A percentile compares a stretch with the other conserved stretches of the same genome.
These are phyloP conservation scores for Microdochium paspali DNA, from an alignment of 2,329 filamentous ascomycete species.

Conservation along the genomic window DNA sequence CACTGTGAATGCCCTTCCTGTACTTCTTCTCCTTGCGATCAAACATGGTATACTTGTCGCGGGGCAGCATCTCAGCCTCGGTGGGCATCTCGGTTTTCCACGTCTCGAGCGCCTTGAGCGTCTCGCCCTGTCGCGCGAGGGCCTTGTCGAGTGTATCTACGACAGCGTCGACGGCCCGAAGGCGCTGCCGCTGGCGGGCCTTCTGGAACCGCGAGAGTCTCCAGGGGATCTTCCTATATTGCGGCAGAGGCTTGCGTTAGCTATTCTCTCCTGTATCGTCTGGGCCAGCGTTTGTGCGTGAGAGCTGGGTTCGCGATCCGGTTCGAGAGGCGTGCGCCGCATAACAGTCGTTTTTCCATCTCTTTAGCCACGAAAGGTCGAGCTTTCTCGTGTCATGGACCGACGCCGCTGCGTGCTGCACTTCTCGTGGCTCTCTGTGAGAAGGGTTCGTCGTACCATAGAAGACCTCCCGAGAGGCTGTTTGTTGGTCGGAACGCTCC, in stretches of 20 bases:
- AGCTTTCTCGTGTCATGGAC: too few species aligned
- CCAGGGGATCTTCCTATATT: constrained; percentile 83
- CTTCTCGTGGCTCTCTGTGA: neutral
- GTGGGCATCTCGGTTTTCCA: constrained; percentile 97
- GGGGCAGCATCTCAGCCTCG: constrained; percentile 89
- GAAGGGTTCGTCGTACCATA: constrained; percentile 53
- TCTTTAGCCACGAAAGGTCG: too few species aligned
- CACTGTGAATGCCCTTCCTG: constrained; percentile 95
- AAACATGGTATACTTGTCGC: constrained; percentile 97
- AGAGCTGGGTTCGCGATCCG: too few species aligned
- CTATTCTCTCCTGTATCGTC: neutral
- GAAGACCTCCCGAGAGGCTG: constrained; percentile 66
- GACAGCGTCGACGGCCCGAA: constrained; percentile 80
- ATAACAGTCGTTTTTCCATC: too few species aligned
- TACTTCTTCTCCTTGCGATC: constrained; percentile 94
- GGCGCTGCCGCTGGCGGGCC: constrained; percentile 70
- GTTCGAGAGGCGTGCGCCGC: too few species aligned
- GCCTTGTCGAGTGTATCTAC: constrained; percentile 75
- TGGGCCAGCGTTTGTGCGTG: too few species aligned
- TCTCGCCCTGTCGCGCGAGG: constrained; percentile 61
- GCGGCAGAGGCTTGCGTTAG: constrained; percentile 1
- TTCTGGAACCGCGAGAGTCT: constrained; percentile 89
- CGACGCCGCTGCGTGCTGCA: neutral
- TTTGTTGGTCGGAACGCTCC: constrained; percentile 73
- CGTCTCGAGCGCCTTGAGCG: constrained; percentile 68